Percentiles rank a stretch among this genome's conserved stretches.
phyloP scores from a whole-genome alignment of 106 monocot species.

The Apostasia ramifera region DNA sequence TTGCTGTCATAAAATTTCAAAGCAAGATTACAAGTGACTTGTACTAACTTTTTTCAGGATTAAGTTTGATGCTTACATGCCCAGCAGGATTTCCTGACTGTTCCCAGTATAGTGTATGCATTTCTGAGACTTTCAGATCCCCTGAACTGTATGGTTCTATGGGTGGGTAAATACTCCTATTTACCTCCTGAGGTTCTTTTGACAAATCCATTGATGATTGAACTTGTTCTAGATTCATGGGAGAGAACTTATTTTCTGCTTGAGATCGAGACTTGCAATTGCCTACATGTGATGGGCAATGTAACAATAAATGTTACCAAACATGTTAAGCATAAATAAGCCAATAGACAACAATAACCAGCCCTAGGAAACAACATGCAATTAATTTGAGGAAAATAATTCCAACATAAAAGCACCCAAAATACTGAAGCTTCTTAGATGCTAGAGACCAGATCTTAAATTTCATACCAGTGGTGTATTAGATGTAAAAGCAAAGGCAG shows the following conservation, averaged over 20 bases:
- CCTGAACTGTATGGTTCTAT: constrained; percentile 78
- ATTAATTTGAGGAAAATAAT: background rate
- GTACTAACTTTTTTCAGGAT: background rate
- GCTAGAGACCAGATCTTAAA: background rate
- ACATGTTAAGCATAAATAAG: background rate
- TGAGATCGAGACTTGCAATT: background rate
- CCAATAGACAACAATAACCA: background rate
- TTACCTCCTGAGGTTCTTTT: constrained; percentile 22
- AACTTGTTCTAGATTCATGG: background rate
- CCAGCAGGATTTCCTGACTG: constrained; percentile 94
- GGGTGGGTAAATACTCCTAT: constrained; percentile 42
- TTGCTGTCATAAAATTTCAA: no score
- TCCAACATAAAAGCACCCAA: background rate
- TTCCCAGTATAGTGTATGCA: constrained; percentile 84
- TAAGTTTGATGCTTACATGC: constrained; percentile 37
- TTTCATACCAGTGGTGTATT: no score
- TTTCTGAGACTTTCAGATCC: constrained; percentile 76
- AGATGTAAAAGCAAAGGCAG: no score
- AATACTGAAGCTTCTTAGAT: background rate
- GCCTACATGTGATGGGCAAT: constrained; percentile 8
- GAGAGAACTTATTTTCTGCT: background rate
- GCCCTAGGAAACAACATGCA: no score
- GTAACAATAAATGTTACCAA: background rate
- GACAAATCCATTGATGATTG: constrained; percentile 18
- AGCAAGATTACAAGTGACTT: no score